Conservation (phyloP, 2,329 filamentous ascomycete genomes). For the Chrysoporthe cubensis region DNA sequence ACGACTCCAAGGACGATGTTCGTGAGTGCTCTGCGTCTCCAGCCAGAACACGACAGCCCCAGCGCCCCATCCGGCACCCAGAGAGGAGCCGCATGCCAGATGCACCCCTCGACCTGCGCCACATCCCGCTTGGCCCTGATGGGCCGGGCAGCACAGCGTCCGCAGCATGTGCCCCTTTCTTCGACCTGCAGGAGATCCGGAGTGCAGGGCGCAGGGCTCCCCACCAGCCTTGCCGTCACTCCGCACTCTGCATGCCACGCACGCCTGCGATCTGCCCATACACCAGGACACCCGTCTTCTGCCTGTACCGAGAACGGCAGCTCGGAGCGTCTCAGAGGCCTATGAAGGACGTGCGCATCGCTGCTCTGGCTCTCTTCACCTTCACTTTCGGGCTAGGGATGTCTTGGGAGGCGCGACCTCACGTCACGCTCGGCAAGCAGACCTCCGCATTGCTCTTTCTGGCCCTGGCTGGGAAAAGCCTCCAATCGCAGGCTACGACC, state of each 20-base stretch:
- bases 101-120: background rate
- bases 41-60: background rate
- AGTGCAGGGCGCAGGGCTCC: background rate
- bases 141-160: too few relatives aligned
- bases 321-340: slow-evolving; percentile 14
- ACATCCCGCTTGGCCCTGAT: background rate
- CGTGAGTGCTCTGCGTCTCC: background rate
- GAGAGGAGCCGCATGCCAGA: background rate
- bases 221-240: background rate
- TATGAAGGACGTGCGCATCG: background rate
- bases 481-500: slow-evolving; percentile 13
- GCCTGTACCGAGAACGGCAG: slow-evolving; percentile 13
- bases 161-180: background rate
- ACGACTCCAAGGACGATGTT: background rate
- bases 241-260: background rate
- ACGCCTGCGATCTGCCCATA: background rate
- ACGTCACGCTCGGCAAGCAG: slow-evolving; percentile 17
- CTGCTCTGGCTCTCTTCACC: background rate
- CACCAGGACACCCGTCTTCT: background rate
- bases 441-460: slow-evolving; percentile 20
- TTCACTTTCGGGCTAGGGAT: background rate
- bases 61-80: background rate
- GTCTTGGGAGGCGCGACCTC: slow-evolving; percentile 1
- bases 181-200: background rate
- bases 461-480: slow-evolving; percentile 16